Base-by-base conservation (phyloP, 331 rosid genomes). In the Cydonia oblonga region DNA sequence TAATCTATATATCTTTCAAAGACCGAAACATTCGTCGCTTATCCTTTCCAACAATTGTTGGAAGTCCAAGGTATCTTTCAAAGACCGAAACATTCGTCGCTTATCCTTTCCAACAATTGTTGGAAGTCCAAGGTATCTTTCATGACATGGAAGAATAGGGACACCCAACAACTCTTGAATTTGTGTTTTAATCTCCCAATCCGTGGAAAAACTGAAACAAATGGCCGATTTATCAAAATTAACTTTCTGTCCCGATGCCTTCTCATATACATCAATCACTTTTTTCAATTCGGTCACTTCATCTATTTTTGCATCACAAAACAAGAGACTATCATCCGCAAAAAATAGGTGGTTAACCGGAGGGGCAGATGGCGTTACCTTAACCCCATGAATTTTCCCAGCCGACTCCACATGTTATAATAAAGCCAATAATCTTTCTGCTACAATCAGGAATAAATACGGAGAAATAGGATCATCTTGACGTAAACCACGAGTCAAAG, bases 81-180 rank as follows among this genome's bases (percentile, higher is more conserved):
- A 0, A 30, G 14, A 1, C 10, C 1, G 9, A 9, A 20, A 65
- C 16, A 65, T 9, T 38, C 3, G 1, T 5, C 15, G 6, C 18
- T 58, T 58, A 5, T 58, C 18, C 3, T 11, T 3, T 5, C 9
- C 8, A 11, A 22, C 29, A 3, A 57, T 4, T 6, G 18, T 57
- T 4, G 19, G 63, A 3, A 57, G 8, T 5, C 7, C 30, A 2
- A 57, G 9, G 14, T 23, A 57, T 5, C 7, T 5, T 11, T 57
- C 30, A 3, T 57, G 18, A 23, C 7, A 24, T 0, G 8, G 18
- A 11, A 58, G 2, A 23, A 24, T 24, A 8, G 18, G 18, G 6
- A 58, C 13, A 1, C 1, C 7, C 7, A 58, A 2, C 0, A 4
- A 0, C 8, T 24, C 8, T 4, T 4, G 18, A 12, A 23, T 58